A percentile compares a stretch with the other conserved stretches of the same genome.
Evolutionary conservation across 768 basidiomycete genomes (phyloP).

Genomic region (Pleurotus citrinopileatus): DNA sequence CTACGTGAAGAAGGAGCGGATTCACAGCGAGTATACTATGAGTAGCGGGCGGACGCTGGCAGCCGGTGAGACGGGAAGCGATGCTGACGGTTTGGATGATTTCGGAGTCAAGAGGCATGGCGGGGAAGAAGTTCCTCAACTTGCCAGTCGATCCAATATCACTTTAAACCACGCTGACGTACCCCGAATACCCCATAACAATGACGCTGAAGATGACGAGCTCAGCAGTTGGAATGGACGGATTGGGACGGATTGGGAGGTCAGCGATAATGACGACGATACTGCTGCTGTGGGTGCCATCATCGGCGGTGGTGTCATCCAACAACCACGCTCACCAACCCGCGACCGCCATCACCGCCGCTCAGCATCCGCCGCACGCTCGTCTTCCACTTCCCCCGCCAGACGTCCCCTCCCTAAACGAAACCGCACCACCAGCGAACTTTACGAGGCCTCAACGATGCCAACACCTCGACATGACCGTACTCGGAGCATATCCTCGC

Average conservation of each 20-base stretch:
- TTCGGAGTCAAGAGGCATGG: background rate
- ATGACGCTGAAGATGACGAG: background rate
- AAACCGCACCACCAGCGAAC: background rate
- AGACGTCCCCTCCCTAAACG: background rate
- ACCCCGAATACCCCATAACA: background rate
- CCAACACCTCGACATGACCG: constrained; percentile 19
- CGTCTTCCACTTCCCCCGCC: too few species aligned
- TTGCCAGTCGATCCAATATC: too few species aligned
- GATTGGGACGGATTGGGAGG: background rate
- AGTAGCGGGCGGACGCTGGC: constrained; percentile 25
- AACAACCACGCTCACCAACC: background rate
- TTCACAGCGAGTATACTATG: constrained; percentile 29
- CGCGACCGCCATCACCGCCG: background rate
- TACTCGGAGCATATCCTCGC: constrained; percentile 24
- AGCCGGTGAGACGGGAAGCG: constrained; percentile 9
- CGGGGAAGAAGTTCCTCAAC: background rate
- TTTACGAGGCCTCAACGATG: background rate
- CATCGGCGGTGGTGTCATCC: background rate
- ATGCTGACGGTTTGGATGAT: constrained; percentile 5
- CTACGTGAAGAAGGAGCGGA: constrained; percentile 33
- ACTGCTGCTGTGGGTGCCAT: constrained; percentile 3
- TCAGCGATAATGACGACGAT: constrained; percentile 4
- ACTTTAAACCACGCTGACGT: background rate
- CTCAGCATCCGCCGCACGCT: too few species aligned
- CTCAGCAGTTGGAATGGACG: constrained; percentile 7